Base-by-base conservation (phyloP, 768 basidiomycete species). In the Phanerochaete sordida region DNA sequence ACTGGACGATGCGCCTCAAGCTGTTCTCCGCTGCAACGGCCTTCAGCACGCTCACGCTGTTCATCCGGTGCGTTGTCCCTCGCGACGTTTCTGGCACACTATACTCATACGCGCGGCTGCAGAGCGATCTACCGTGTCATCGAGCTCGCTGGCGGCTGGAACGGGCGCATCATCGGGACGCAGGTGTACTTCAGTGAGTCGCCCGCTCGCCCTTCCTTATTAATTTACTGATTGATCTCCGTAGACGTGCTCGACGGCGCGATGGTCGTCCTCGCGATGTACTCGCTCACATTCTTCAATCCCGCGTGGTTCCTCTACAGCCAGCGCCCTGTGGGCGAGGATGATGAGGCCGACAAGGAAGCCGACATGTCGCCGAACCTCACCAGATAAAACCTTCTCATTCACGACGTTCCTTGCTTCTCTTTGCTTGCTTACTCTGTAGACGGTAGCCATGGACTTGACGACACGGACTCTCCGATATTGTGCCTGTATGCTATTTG, bases 191-290 rank as follows among this genome's bases (percentile, higher is more conserved):
- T 84, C 70, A 76, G 80, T 81, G 51, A 39, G 79, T 72, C 15
- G n/a, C 19, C 13, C 23, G 55, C 44, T 24, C 24, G n/a, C n/a
- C n/a, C n/a, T n/a, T n/a, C n/a, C n/a, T n/a, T n/a, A n/a, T n/a
- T n/a, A n/a, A n/a, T n/a, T n/a, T n/a, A n/a, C n/a, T n/a, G n/a
- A n/a, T n/a, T n/a, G n/a, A n/a, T n/a, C n/a, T n/a, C n/a, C n/a
- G n/a, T n/a, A 83, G 82, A 82, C 65, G 70, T 79, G 8, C 72
- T 84, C 26, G 84, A 84, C 66, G 82, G 79, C 16, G 74, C 72
- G 5, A 79, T 81, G 75, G 74, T 83, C 49, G 65, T 73, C 6
- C 66, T 83, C 8, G 80, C 81, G 1, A 77, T 83, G 54, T 77
- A 72, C 62, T 70, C 75, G 0, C 66, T 81, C 26, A 82, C 80